These are phyloP conservation scores for Macrotyloma uniflorum DNA, from an alignment of 306 rosid species.

Conservation along the genomic window DNA sequence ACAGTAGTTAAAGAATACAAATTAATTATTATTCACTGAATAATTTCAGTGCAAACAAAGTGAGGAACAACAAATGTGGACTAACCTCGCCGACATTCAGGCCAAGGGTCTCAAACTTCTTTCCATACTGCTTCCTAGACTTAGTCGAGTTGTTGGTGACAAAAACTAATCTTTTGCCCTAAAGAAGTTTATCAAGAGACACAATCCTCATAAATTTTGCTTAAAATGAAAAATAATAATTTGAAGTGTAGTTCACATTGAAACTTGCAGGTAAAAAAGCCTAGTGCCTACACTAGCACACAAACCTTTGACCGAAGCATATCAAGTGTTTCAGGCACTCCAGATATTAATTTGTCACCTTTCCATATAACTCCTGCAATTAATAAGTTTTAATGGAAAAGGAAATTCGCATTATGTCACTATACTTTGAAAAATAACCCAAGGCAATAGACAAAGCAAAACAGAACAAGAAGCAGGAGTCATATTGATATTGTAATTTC, in stretches of 20 bases:
- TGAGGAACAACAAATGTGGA: slow-evolving; percentile 27
- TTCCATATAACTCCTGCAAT: slow-evolving; percentile 98
- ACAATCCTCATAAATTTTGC: not conserved
- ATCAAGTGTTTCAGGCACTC: slow-evolving; percentile 95
- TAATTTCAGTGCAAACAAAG: slow-evolving; percentile 21
- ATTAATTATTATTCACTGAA: not conserved
- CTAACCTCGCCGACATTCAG: slow-evolving; percentile 81
- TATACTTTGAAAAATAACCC: not conserved
- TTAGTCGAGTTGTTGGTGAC: slow-evolving; percentile 98
- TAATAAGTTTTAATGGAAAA: slow-evolving; percentile 9
- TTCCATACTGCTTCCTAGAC: slow-evolving; percentile 98
- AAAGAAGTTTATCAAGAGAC: slow-evolving; percentile 29
- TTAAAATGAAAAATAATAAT: not conserved
- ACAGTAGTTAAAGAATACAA: slow-evolving; percentile 20
- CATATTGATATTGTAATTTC: not conserved
- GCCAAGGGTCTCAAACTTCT: slow-evolving; percentile 98
- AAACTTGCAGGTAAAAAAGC: slow-evolving; percentile 27
- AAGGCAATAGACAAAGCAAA: not conserved
- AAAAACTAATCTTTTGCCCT: slow-evolving; percentile 96
- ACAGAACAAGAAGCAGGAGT: slow-evolving; percentile 10
- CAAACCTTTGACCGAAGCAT: slow-evolving; percentile 93
- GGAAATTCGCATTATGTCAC: slow-evolving; percentile 4
- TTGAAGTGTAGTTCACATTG: not conserved
- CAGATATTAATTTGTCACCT: slow-evolving; percentile 91
- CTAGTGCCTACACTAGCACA: slow-evolving; percentile 32